phyloP scores from a whole-genome alignment of 2,329 filamentous ascomycete genomes.

The Aureobasidium sp. region DNA sequence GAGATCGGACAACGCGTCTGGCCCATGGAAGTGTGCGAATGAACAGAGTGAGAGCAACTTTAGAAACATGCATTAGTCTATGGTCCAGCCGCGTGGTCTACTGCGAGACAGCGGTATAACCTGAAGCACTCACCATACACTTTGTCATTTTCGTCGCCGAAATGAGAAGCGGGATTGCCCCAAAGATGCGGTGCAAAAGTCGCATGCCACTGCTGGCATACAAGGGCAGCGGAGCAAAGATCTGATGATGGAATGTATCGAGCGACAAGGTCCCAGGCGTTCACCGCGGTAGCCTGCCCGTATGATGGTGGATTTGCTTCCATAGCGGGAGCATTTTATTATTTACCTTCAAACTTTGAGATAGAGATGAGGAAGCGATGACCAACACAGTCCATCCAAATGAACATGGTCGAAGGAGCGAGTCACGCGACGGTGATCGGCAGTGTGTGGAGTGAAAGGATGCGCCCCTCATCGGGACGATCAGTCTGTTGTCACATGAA shows the following conservation, averaged over 20 bases:
- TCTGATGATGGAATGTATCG: slow-evolving; percentile 50
- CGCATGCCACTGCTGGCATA: slow-evolving; percentile 51
- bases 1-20: slow-evolving; percentile 44
- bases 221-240: slow-evolving; percentile 49
- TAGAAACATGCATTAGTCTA: background rate
- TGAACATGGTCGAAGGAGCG: too few relatives aligned
- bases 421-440: too few relatives aligned
- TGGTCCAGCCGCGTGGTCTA: too few relatives aligned
- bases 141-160: slow-evolving; percentile 52
- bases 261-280: slow-evolving; percentile 51
- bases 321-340: slow-evolving; percentile 32
- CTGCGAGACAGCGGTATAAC: too few relatives aligned
- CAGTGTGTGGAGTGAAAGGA: background rate
- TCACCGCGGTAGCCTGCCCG: slow-evolving; percentile 47
- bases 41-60: slow-evolving; percentile 54
- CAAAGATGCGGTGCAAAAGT: slow-evolving; percentile 55
- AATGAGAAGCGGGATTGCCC: slow-evolving; percentile 57
- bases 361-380: too few relatives aligned
- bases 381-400: too few relatives aligned
- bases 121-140: slow-evolving; percentile 50
- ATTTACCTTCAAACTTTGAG: too few relatives aligned
- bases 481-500: too few relatives aligned
- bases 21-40: slow-evolving; percentile 50
- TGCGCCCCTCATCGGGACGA: too few relatives aligned
- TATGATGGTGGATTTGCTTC: slow-evolving; percentile 56